Percentiles rank a stretch among this genome's conserved stretches.
Evolutionary conservation across 495 filamentous ascomycete species (phyloP).

Genomic region (Aspergillus cavernicola): DNA sequence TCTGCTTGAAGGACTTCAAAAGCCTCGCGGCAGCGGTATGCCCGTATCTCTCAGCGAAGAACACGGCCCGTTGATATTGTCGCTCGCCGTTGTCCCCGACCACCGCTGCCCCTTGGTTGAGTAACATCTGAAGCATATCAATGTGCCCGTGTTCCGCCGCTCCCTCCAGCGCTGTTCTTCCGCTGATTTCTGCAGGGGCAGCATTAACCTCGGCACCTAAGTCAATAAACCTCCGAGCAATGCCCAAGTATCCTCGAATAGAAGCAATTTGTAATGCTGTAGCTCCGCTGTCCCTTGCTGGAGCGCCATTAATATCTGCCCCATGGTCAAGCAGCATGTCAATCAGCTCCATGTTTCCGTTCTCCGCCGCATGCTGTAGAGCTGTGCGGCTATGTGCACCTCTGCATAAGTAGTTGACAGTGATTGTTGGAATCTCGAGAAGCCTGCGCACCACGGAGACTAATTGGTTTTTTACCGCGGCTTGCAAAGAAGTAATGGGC

Average conservation of each 20-base stretch:
- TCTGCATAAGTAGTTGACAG: not conserved
- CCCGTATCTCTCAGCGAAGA: no score
- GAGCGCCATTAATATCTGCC: slow-evolving; percentile 26
- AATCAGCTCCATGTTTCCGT: slow-evolving; percentile 22
- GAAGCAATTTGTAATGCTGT: slow-evolving; percentile 20
- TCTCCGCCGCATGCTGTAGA: slow-evolving; percentile 26
- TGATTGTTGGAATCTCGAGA: not conserved
- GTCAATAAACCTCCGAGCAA: slow-evolving; percentile 21
- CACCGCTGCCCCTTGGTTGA: no score
- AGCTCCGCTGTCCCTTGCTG: slow-evolving; percentile 11
- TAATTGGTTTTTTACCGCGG: no score
- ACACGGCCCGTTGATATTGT: no score
- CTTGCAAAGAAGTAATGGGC: no score
- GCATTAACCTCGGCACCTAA: slow-evolving; percentile 28
- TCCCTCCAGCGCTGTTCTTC: not conserved
- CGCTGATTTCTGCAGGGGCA: slow-evolving; percentile 10
- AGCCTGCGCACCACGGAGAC: no score
- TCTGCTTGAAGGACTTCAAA: no score
- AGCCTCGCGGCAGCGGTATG: no score
- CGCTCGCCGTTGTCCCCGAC: no score
- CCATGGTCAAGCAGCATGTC: slow-evolving; percentile 25
- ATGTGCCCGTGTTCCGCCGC: no score
- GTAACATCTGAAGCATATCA: no score
- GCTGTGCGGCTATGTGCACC: slow-evolving; percentile 11
- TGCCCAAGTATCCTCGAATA: slow-evolving; percentile 25